Percentiles rank a stretch among this genome's conserved stretches.
Evolutionary conservation across 345 rosid genomes (phyloP).

Genomic region (Boechera retrofracta): DNA sequence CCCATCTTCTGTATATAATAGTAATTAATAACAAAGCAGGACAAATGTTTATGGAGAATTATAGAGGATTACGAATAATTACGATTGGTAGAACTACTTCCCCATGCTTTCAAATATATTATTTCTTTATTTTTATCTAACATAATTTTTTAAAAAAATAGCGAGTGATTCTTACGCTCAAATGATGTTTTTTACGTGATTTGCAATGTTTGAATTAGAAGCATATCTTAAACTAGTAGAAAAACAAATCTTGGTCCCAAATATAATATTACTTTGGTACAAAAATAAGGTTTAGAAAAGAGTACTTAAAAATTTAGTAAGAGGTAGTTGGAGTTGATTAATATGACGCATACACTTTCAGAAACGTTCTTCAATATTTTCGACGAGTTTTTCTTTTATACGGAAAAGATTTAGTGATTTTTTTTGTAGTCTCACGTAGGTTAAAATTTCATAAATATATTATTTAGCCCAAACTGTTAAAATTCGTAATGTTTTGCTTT

Average conservation of each 20-base stretch:
- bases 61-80: neutral
- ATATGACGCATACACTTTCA: too few species aligned
- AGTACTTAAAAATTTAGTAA: neutral
- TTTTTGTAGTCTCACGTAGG: neutral
- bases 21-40: neutral
- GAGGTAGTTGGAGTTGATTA: neutral
- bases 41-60: slow-evolving; percentile 23
- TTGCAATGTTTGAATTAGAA: neutral
- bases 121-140: neutral
- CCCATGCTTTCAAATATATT: slow-evolving; percentile 4
- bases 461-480: neutral
- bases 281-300: neutral
- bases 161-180: neutral
- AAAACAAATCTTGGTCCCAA: neutral
- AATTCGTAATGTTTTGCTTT: neutral
- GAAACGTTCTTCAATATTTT: neutral
- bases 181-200: neutral
- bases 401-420: neutral
- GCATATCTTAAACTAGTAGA: neutral
- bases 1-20: neutral
- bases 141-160: neutral
- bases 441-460: neutral
- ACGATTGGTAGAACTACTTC: slow-evolving; percentile 1
- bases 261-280: too few species aligned
- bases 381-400: neutral